Base-by-base conservation (phyloP, 164 flowering plant genomes). In the Taxillus chinensis region DNA sequence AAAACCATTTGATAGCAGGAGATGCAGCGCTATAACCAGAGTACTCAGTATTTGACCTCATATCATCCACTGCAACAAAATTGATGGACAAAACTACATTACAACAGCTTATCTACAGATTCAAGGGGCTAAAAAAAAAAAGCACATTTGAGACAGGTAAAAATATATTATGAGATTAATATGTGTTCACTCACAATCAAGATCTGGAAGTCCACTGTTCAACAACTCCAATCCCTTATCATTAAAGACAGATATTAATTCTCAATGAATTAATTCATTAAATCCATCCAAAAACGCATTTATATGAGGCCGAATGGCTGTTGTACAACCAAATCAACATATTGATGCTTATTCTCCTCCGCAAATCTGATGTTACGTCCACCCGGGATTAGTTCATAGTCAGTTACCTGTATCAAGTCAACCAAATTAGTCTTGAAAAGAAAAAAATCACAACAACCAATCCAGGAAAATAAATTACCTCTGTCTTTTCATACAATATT, bases 301-400 rank as follows among this genome's bases (percentile, higher is more conserved):
- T 61, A 93, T 93, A 69, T 93, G 99, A 73, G 97, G 99, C 51
- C 99, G 88, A 61, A 93, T 93, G 17, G 99, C 97, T 66, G 95
- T 93, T 54, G 99, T 93, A 83, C 96, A 72, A 93, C 88, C 38
- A 90, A 80, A 77, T 91, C 91, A 69, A 93, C 96, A 72, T 93
- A 93, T 68, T 87, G 77, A 62, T 93, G 91, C 75, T 93, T 93
- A 68, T 87, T 93, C 70, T 91, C 97, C 75, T 93, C 97, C 0
- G 95, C 90, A 5, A 93, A 97, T 72, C 84, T 80, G 7, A 77
- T 83, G 69, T 91, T 93, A 6, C 92, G 82, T 13, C 99, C 99
- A 60, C 85, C 89, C 59, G 96, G 91, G 39, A 84, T 84, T 59
- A 93, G 75, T 64, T 93, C 99, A 80, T 89, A 77, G 71, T 93